phyloP scores from a whole-genome alignment of 306 rosid species.

The Acacia acuminata region DNA sequence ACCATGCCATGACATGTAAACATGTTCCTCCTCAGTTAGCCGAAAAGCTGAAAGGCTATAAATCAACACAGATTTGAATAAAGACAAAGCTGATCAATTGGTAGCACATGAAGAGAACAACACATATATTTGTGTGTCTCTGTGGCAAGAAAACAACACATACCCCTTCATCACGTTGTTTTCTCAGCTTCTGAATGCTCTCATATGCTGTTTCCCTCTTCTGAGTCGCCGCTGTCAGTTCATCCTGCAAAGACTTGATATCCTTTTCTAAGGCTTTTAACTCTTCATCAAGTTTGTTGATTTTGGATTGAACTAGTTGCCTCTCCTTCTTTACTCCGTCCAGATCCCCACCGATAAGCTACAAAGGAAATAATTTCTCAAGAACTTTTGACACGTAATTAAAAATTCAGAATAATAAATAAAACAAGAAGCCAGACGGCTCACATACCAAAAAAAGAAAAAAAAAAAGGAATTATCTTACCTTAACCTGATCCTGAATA shows the following conservation, averaged over 20 bases:
- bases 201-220: conserved; percentile 73
- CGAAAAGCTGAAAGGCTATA: background rate
- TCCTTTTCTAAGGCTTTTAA: conserved; percentile 59
- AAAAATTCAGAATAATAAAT: background rate
- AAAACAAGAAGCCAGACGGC: conserved; percentile 21
- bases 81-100: background rate
- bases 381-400: background rate
- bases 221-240: conserved; percentile 53
- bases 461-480: conserved; percentile 37
- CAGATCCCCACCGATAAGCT: conserved; percentile 76
- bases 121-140: background rate
- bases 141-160: conserved; percentile 22
- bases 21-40: background rate
- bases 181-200: conserved; percentile 61
- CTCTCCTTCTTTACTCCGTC: conserved; percentile 82
- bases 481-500: conserved; percentile 90
- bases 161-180: conserved; percentile 78
- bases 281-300: conserved; percentile 77
- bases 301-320: conserved; percentile 65
- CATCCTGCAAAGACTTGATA: conserved; percentile 61
- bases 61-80: conserved; percentile 3
- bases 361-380: conserved; percentile 30
- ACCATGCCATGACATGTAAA: background rate
- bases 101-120: conserved; percentile 14
- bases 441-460: conserved; percentile 9